Base-by-base conservation (phyloP, 108 stramenopile species). In the Mediolabrus comicus region DNA sequence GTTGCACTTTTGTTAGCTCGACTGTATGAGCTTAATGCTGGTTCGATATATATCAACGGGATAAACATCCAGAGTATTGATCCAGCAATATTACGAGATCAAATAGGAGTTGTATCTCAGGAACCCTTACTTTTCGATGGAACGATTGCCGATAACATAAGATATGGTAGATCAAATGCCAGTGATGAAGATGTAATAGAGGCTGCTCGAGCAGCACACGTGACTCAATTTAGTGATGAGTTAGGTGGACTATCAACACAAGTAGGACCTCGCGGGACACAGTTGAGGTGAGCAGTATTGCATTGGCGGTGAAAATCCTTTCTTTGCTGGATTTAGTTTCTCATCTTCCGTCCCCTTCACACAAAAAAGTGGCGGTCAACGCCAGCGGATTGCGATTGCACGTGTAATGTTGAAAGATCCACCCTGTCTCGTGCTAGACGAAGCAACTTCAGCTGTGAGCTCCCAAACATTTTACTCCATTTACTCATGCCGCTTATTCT, bases 361-460 rank as follows among this genome's bases (percentile, higher is more conserved):
- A 53, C 3, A 43, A 17, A 11, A n/a, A 25, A 87, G 85, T 62
- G 98, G 98, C 1, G 97, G 98, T 4, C 89, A 92, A 68, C 82
- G 91, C 70, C 98, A 98, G 82, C 84, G 97, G 38, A 92, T 98
- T 19, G 95, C 95, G 14, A 82, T 97, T 65, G 98, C 97, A 9
- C 74, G 98, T 25, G 86, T 76, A 11, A 63, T 93, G 78, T 57
- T 94, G 4, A 86, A 86, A 65, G 78, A 95, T 71, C 88, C 96
- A 24, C 81, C 81, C 0, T 79, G 93, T 29, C 59, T 91, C 12
- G 71, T 97, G 29, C 71, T 96, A 17, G 94, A 85, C 33, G 83
- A 86, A 69, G 79, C 70, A 53, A 67, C 25, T 28, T 62, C 27
- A 12, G 16, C n/a, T 53, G n/a, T n/a, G n/a, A n/a, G n/a, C n/a